Percentiles rank a stretch among this genome's conserved stretches.
Conservation (phyloP, 108 stramenopile species). For the Discostella pseudostelligera region DNA sequence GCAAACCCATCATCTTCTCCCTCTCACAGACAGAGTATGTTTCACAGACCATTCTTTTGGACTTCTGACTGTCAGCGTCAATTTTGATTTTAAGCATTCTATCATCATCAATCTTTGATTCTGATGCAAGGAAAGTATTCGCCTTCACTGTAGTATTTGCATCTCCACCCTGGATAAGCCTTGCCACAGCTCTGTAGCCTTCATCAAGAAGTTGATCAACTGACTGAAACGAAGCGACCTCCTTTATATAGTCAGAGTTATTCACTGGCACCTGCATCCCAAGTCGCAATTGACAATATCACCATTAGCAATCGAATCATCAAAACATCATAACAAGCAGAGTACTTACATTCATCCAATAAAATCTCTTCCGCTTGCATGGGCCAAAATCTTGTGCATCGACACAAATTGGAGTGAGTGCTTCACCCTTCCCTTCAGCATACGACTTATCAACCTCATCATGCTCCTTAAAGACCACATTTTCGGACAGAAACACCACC, state of each 20-base stretch:
- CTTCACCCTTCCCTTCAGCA: background rate
- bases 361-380: slow-evolving; percentile 27
- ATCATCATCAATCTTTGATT: slow-evolving; percentile 22
- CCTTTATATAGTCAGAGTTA: slow-evolving; percentile 7
- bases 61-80: background rate
- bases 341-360: slow-evolving; percentile 37
- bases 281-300: background rate
- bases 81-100: slow-evolving; percentile 14
- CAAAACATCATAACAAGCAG: background rate
- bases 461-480: slow-evolving; percentile 31
- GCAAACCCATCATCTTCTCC: slow-evolving; percentile 39
- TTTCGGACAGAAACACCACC: slow-evolving; percentile 36
- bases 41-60: slow-evolving; percentile 6
- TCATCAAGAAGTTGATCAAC: slow-evolving; percentile 19
- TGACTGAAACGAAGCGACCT: slow-evolving; percentile 14
- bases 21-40: slow-evolving; percentile 26
- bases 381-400: slow-evolving; percentile 36
- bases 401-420: slow-evolving; percentile 22
- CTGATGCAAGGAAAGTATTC: slow-evolving; percentile 33
- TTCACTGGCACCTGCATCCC: slow-evolving; percentile 12
- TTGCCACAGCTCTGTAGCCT: slow-evolving; percentile 11
- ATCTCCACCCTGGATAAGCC: background rate
- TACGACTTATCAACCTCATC: slow-evolving; percentile 22
- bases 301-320: background rate
- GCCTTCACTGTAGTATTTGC: slow-evolving; percentile 12